These are phyloP conservation scores for Diaporthe sp. DNA, from an alignment of 2,329 filamentous ascomycete species.

Conservation along the genomic window DNA sequence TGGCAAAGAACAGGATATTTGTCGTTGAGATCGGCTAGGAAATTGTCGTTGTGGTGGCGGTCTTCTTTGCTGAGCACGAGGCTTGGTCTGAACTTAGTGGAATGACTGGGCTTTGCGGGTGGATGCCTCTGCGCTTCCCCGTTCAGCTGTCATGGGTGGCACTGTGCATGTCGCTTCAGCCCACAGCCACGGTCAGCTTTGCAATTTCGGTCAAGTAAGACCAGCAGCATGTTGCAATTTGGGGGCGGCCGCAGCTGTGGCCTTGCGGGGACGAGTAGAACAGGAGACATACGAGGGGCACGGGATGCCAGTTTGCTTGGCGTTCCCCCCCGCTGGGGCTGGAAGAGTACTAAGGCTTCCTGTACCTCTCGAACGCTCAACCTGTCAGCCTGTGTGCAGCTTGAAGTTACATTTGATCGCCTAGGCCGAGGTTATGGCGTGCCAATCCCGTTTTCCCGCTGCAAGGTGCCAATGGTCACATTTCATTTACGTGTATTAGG, in stretches of 20 bases:
- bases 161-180: neutral
- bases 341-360: neutral
- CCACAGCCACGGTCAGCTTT: neutral
- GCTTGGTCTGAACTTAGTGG: too few species aligned
- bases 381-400: neutral
- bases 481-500: neutral
- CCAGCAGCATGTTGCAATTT: neutral
- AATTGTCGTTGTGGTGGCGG: too few species aligned
- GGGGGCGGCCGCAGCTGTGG: constrained; percentile 10
- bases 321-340: neutral
- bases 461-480: constrained; percentile 18
- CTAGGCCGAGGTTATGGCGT: neutral
- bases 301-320: neutral
- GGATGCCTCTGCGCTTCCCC: neutral
- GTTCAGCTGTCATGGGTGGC: neutral
- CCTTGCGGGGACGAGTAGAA: neutral
- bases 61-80: too few species aligned
- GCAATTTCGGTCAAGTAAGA: neutral
- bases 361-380: neutral
- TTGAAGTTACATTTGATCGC: neutral
- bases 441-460: neutral
- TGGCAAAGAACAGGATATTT: too few species aligned
- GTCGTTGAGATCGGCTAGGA: too few species aligned
- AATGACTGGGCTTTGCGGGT: too few species aligned
- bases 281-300: neutral